Conservation (phyloP, 768 basidiomycete species). For the Podaxis sp. region DNA sequence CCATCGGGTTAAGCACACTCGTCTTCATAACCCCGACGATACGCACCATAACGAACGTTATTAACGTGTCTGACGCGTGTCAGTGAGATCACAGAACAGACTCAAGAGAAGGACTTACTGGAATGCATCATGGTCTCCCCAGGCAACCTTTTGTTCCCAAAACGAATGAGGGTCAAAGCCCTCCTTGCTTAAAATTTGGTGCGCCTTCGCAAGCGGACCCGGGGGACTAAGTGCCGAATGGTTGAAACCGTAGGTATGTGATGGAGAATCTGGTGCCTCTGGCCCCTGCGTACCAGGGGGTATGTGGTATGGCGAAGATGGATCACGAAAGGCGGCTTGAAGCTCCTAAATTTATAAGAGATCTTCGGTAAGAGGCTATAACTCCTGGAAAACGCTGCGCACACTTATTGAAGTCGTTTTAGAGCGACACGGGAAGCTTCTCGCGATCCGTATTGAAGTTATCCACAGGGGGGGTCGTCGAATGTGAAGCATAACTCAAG, state of each 20-base stretch:
- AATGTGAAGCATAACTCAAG: not conserved
- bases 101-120: conserved; percentile 47
- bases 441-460: not conserved
- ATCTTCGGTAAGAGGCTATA: not conserved
- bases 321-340: conserved; percentile 61
- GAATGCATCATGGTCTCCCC: conserved; percentile 81
- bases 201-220: conserved; percentile 37
- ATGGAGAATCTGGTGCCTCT: conserved; percentile 51
- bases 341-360: conserved; percentile 46
- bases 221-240: conserved; percentile 6
- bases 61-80: conserved; percentile 63
- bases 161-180: conserved; percentile 68
- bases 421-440: not conserved
- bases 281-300: conserved; percentile 61
- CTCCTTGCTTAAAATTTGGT: conserved; percentile 35
- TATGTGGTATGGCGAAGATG: conserved; percentile 64
- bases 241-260: conserved; percentile 15
- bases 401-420: conserved; percentile 13
- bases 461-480: not conserved
- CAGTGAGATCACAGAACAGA: not conserved
- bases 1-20: not conserved
- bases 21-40: not conserved
- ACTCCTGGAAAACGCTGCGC: not conserved
- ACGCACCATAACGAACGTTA: conserved; percentile 70
- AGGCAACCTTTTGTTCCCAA: conserved; percentile 75